A percentile compares a stretch with the other conserved stretches of the same genome.
These are phyloP conservation scores for Nephelium lappaceum DNA, from an alignment of 345 rosid genomes.

Conservation along the genomic window DNA sequence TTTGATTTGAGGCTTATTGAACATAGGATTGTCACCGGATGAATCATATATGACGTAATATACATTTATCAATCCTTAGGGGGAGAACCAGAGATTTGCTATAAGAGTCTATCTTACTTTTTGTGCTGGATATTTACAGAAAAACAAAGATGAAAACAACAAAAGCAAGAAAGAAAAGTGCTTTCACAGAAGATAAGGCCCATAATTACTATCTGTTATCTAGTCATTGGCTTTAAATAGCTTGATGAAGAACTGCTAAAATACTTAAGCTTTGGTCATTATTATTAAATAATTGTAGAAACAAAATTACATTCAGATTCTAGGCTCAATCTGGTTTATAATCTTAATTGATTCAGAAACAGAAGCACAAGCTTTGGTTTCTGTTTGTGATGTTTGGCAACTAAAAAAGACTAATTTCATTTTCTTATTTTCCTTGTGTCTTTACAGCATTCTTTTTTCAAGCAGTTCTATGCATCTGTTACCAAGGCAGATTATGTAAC, in stretches of 20 bases:
- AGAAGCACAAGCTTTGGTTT: background rate
- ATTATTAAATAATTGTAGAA: background rate
- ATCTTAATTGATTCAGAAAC: background rate
- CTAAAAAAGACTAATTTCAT: background rate
- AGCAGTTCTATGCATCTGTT: conserved; percentile 91
- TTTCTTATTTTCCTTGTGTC: conserved; percentile 4
- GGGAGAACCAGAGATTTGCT: background rate
- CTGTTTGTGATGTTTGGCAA: background rate
- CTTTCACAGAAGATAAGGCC: background rate
- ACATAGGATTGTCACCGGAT: background rate
- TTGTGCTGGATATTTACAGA: background rate
- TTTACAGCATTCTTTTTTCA: conserved; percentile 71
- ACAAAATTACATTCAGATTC: background rate
- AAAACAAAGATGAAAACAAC: background rate
- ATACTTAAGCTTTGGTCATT: background rate
- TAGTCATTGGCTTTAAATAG: background rate
- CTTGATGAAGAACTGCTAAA: background rate
- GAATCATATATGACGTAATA: background rate
- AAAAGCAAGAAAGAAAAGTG: background rate
- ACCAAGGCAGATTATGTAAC: conserved; percentile 82
- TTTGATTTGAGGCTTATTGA: background rate
- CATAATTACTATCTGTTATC: background rate
- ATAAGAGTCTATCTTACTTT: background rate
- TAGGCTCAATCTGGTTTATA: background rate
- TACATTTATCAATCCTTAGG: background rate